Evolutionary conservation across 768 basidiomycete species (phyloP).

Genomic region (Suillus variegatus): DNA sequence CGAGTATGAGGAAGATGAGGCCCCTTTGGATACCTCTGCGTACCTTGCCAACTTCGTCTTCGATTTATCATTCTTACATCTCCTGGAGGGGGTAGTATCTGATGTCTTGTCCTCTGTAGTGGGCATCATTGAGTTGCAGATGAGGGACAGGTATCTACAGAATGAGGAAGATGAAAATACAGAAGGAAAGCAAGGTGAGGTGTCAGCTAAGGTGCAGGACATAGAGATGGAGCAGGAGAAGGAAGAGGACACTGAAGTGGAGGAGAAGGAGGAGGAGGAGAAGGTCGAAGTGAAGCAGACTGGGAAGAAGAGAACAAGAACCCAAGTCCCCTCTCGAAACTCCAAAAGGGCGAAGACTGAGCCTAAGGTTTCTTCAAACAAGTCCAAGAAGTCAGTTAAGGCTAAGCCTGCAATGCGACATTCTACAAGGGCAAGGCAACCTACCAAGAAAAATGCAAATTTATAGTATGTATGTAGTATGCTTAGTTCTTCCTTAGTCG

Average conservation of each 20-base stretch:
- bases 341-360: background rate
- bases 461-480: background rate
- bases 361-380: background rate
- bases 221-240: no score
- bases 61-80: background rate
- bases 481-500: background rate
- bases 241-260: no score
- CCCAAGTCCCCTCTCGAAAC: background rate
- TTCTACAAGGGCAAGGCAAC: background rate
- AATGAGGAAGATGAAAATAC: no score
- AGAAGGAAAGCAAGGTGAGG: no score
- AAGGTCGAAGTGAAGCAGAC: background rate
- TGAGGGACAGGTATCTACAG: background rate
- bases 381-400: background rate
- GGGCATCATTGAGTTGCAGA: background rate
- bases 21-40: fast-evolving
- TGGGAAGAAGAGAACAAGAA: background rate
- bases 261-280: no score
- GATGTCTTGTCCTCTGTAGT: background rate
- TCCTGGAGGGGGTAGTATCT: background rate
- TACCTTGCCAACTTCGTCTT: background rate
- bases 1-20: background rate
- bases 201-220: no score
- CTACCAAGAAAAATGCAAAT: background rate
- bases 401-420: background rate